Conservation (phyloP, 1,284 basidiomycete species). For the Cyathus pygmaeus region DNA sequence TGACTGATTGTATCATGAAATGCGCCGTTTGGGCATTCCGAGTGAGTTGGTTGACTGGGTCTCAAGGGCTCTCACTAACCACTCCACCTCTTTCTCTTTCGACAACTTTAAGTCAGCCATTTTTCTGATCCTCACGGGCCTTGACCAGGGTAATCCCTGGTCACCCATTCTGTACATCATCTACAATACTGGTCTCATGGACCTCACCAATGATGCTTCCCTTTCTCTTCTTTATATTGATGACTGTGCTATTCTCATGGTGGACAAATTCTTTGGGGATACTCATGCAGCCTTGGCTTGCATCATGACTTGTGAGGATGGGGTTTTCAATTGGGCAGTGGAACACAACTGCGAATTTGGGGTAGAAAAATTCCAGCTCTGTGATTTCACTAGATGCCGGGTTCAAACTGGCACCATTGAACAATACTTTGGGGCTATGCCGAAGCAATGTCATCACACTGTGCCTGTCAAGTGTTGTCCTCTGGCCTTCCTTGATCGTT, state of each 20-base stretch:
- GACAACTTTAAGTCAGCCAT: slow-evolving; percentile 35
- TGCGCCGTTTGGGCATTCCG: slow-evolving; percentile 38
- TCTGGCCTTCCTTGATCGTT: neutral
- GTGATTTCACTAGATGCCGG: neutral
- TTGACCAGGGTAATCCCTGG: slow-evolving; percentile 46
- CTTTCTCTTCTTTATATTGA: slow-evolving; percentile 38
- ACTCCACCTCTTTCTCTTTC: slow-evolving; percentile 33
- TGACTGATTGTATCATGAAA: slow-evolving; percentile 41
- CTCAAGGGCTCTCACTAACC: slow-evolving; percentile 19
- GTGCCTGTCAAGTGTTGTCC: neutral
- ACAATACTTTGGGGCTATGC: neutral
- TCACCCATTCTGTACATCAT: slow-evolving; percentile 42
- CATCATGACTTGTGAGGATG: neutral
- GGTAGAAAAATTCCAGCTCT: no score
- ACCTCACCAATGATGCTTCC: slow-evolving; percentile 17
- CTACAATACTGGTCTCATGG: slow-evolving; percentile 43
- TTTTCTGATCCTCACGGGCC: slow-evolving; percentile 34
- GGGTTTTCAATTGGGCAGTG: neutral
- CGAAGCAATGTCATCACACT: neutral
- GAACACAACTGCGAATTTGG: no score
- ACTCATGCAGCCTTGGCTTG: neutral
- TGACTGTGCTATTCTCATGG: slow-evolving; percentile 7
- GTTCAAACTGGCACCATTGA: neutral
- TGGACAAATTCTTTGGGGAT: neutral
- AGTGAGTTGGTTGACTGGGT: slow-evolving; percentile 31